A percentile compares a stretch with the other conserved stretches of the same genome.
Evolutionary conservation across 495 filamentous ascomycete genomes (phyloP).

Genomic region (Aspergillus heteromorphus): DNA sequence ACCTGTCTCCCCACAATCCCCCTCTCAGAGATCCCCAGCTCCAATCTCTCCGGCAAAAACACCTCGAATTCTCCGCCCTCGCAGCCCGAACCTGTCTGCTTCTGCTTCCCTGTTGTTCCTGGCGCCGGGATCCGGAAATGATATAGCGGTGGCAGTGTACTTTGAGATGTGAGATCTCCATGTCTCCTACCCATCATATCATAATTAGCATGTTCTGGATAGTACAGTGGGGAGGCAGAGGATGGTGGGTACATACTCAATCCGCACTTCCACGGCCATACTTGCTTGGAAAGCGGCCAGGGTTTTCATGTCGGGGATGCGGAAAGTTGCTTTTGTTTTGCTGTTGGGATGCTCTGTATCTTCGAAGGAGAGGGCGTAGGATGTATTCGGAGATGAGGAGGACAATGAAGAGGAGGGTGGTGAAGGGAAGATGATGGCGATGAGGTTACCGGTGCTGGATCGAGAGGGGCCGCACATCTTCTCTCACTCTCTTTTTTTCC

Average conservation of each 20-base stretch:
- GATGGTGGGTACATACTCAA: conserved; percentile 26
- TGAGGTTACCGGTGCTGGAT: conserved; percentile 14
- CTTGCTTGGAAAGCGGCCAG: conserved; percentile 6
- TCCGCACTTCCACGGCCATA: conserved; percentile 25
- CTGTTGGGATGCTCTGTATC: conserved; percentile 14
- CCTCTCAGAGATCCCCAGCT: conserved; percentile 44
- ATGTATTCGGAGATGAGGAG: conserved; percentile 12
- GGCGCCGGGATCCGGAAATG: neutral
- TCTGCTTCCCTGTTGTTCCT: neutral
- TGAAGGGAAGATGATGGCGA: conserved; percentile 29
- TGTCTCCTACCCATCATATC: conserved; percentile 21
- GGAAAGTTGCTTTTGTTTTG: conserved; percentile 27
- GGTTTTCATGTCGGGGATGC: conserved; percentile 17
- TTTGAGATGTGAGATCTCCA: conserved; percentile 28
- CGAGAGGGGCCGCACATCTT: conserved; percentile 13
- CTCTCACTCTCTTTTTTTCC: neutral
- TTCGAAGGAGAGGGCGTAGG: conserved; percentile 34
- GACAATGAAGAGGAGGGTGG: conserved; percentile 14
- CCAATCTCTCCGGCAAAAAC: conserved; percentile 52
- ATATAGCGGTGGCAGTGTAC: conserved; percentile 15
- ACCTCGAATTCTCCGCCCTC: conserved; percentile 37
- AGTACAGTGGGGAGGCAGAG: neutral
- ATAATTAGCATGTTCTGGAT: too few relatives aligned
- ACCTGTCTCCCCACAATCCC: conserved; percentile 38
- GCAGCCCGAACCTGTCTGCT: neutral